These are phyloP conservation scores for barrel medic (Medicago truncatula) DNA, from an alignment of 306 rosid genomes.

Conservation along the genomic window DNA sequence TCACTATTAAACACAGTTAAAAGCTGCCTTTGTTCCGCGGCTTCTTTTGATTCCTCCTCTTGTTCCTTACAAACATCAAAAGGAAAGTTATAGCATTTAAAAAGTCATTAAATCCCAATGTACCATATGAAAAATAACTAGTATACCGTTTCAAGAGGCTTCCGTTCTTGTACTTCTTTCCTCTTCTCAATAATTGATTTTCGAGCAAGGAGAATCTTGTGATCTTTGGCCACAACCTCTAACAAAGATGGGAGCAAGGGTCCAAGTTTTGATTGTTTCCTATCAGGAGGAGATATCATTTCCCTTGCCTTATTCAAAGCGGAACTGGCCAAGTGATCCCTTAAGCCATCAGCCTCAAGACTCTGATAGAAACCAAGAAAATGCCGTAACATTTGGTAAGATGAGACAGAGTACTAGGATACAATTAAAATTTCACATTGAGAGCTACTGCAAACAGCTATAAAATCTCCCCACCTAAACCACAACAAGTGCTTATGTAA, in stretches of 20 bases:
- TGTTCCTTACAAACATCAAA: constrained; percentile 66
- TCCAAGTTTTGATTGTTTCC: constrained; percentile 61
- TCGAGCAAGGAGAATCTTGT: constrained; percentile 93
- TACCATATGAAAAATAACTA: constrained; percentile 6
- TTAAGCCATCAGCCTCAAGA: constrained; percentile 84
- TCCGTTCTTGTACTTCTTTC: constrained; percentile 93
- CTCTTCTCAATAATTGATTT: constrained; percentile 90
- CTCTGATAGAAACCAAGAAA: constrained; percentile 54
- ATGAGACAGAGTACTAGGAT: neutral
- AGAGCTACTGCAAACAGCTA: neutral
- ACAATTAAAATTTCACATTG: neutral
- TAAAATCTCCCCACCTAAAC: neutral
- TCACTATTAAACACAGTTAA: constrained; percentile 58
- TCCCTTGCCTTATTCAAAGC: constrained; percentile 81
- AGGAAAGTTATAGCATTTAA: constrained; percentile 2
- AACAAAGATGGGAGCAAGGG: constrained; percentile 68
- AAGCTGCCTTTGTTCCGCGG: constrained; percentile 80
- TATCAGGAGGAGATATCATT: constrained; percentile 73
- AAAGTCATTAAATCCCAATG: neutral
- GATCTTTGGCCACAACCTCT: constrained; percentile 87
- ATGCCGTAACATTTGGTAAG: constrained; percentile 1
- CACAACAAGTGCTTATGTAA: neutral
- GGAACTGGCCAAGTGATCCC: constrained; percentile 71
- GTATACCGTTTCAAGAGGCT: constrained; percentile 76
- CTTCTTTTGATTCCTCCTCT: constrained; percentile 84